phyloP scores from a whole-genome alignment of 345 rosid genomes.

The Acer campestre region DNA sequence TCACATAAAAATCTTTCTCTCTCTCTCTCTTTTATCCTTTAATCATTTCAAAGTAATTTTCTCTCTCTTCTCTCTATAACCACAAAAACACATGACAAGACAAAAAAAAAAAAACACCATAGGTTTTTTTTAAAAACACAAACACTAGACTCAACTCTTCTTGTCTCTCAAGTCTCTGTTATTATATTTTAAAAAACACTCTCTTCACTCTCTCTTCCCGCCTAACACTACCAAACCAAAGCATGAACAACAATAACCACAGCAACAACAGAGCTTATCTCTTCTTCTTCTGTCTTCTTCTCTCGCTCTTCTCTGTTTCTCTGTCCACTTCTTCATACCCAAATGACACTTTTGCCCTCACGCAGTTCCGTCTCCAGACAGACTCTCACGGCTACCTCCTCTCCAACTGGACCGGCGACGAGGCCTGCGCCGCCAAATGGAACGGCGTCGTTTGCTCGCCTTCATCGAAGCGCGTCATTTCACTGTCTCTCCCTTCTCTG shows the following conservation, averaged over 20 bases:
- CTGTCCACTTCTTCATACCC: conserved; percentile 16
- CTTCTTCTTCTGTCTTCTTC: conserved; percentile 14
- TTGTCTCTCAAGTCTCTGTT: neutral
- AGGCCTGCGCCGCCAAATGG: conserved; percentile 74
- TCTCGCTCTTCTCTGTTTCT: conserved; percentile 16
- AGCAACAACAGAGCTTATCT: neutral
- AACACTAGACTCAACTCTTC: neutral
- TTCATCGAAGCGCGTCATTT: conserved; percentile 38
- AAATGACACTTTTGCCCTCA: conserved; percentile 77
- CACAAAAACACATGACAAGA: neutral
- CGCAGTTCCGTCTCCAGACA: conserved; percentile 74
- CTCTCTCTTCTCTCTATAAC: neutral
- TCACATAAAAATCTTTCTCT: neutral
- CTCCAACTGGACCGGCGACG: conserved; percentile 74
- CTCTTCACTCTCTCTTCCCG: conserved; percentile 45
- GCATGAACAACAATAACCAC: conserved; percentile 30
- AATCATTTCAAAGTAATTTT: conserved; percentile 24
- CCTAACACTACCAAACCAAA: conserved; percentile 26
- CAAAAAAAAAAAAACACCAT: neutral
- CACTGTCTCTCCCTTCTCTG: conserved; percentile 66
- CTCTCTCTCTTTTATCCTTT: conserved; percentile 21
- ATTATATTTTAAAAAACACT: conserved; percentile 30
- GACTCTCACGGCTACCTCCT: conserved; percentile 84
- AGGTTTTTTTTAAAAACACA: neutral
- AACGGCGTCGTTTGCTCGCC: conserved; percentile 78